Evolutionary conservation across 768 basidiomycete species (phyloP), one percentile per base, ranked within the genome.

Genomic region (Leucogyrophana mollusca): DNA sequence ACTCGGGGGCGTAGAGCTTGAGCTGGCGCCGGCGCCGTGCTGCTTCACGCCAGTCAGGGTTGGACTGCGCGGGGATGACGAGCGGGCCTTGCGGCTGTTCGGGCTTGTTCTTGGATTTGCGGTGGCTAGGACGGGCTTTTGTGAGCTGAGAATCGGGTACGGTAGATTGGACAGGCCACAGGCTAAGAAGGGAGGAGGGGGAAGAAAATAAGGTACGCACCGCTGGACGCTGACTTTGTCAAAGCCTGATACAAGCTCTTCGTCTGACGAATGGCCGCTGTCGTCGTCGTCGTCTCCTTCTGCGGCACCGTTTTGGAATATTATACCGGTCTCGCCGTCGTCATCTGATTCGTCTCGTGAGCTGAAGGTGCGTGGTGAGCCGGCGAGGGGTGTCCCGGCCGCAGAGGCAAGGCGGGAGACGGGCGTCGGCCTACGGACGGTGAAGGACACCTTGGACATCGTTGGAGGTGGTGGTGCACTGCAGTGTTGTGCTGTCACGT

Each of bases 21-120:
- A 6, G 27, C 7, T 13, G 27, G 3, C 64, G 65, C 7, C 87
- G 74, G 60, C 80, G 84, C 34, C 86, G 75, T 13, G 90, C 89
- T 7, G 82, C 67, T 42, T 83, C 87, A 34, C 91, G 73, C 95
- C 95, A 99, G 61, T 99, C 94, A 21, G 82, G 79, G 58, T 97
- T 95, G 56, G 91, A 73, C 36, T 90, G 72, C 1, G 91, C 73
- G 13, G 94, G 85, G 36, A 99, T 98, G 30, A 96, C 82, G 8
- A 96, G 76, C 0, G 89, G 89, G 4, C 72, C 79, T 33, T 78
- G 61, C 9, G 76, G 67, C 41, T 62, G 71, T 51, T 73, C 73
- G 34, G 69, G 74, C 34, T 43, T 67, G 45, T 73, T 70, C 46
- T 72, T 73, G 27, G 27, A 52, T 70, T 67, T 23, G 77, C 56